Percentiles rank a stretch among this genome's conserved stretches.
These are phyloP conservation scores for Fusarium tuaranense DNA, from an alignment of 2,329 filamentous ascomycete genomes.

Conservation along the genomic window DNA sequence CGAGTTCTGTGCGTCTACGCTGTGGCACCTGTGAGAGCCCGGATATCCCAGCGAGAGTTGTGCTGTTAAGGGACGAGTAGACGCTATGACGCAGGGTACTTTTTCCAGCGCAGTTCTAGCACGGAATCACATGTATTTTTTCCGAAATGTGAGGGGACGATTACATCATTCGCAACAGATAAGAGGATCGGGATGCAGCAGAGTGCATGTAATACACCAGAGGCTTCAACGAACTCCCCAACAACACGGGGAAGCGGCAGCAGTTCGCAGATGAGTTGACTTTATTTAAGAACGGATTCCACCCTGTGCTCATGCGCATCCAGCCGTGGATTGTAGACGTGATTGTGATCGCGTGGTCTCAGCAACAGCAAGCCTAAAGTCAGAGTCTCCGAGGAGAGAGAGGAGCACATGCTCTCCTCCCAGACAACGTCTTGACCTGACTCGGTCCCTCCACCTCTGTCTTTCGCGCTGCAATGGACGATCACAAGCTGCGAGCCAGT, in stretches of 20 bases:
- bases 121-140: slow-evolving; percentile 34
- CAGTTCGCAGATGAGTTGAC: background rate
- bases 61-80: slow-evolving; percentile 19
- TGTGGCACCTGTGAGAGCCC: background rate
- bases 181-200: background rate
- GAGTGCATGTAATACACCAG: background rate
- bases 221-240: background rate
- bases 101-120: background rate
- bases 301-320: background rate
- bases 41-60: slow-evolving; percentile 9
- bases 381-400: background rate
- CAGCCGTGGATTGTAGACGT: slow-evolving; percentile 23
- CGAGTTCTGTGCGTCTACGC: slow-evolving; percentile 10
- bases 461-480: slow-evolving; percentile 17
- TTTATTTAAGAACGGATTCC: background rate
- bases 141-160: slow-evolving; percentile 1
- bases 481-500: slow-evolving; percentile 17
- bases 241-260: background rate
- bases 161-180: slow-evolving; percentile 38
- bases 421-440: slow-evolving; percentile 31
- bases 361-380: slow-evolving; percentile 3
- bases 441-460: slow-evolving; percentile 3
- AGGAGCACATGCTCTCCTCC: slow-evolving; percentile 23
- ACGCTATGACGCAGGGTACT: slow-evolving; percentile 30
- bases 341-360: slow-evolving; percentile 37